Conservation (phyloP, 2,329 filamentous ascomycete genomes). For the Botrytis byssoidea region DNA sequence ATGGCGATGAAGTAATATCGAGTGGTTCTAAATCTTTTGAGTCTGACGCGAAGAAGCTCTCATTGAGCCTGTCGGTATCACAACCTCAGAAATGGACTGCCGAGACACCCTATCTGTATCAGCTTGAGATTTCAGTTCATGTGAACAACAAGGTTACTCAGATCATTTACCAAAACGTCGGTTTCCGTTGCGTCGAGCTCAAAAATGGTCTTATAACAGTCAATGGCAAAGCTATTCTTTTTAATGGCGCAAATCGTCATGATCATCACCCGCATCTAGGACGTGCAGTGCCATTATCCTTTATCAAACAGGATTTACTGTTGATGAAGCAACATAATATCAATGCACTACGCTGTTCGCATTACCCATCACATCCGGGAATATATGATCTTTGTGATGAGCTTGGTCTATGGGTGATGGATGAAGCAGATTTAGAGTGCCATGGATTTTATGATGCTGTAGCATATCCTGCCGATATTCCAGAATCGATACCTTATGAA, state of each 20-base stretch:
- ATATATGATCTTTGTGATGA: conserved; percentile 62
- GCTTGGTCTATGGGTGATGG: conserved; percentile 62
- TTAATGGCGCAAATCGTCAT: conserved; percentile 67
- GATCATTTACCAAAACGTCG: conserved; percentile 50
- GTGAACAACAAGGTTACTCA: conserved; percentile 40
- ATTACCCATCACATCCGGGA: conserved; percentile 63
- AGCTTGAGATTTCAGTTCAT: conserved; percentile 47
- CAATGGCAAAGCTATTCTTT: conserved; percentile 59
- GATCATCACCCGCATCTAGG: conserved; percentile 44
- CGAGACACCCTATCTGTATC: conserved; percentile 62
- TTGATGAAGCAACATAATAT: conserved; percentile 71
- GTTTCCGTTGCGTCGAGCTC: conserved; percentile 64
- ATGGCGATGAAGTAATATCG: conserved; percentile 14
- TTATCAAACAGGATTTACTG: conserved; percentile 59
- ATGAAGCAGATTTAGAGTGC: conserved; percentile 53
- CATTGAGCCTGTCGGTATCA: conserved; percentile 38
- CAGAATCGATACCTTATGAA: conserved; percentile 57
- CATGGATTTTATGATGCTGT: conserved; percentile 48
- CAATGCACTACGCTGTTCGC: conserved; percentile 67
- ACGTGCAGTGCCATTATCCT: conserved; percentile 52
- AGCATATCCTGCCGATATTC: conserved; percentile 51
- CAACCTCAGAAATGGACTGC: conserved; percentile 67
- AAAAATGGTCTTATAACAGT: conserved; percentile 59
- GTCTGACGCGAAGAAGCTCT: not conserved
- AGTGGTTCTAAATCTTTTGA: not conserved